phyloP scores from a whole-genome alignment of 192 early-diverging fungal species.

The Entrophospora sp. region DNA sequence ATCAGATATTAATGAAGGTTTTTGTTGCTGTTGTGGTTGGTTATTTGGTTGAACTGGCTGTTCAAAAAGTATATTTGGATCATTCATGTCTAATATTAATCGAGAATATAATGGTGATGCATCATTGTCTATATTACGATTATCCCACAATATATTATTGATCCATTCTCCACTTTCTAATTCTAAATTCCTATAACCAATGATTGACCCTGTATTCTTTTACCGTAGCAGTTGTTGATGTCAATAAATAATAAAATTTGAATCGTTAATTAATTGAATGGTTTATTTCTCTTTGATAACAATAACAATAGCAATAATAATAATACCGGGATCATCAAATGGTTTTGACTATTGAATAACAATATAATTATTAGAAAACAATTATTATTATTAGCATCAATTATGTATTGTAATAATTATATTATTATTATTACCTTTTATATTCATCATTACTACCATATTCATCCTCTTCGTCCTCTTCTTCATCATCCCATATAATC shows the following conservation, averaged over 20 bases:
- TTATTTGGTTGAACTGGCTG: conserved; percentile 39
- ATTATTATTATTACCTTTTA: background rate
- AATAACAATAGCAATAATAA: no score
- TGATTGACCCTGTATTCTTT: background rate
- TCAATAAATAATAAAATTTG: background rate
- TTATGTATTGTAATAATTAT: no score
- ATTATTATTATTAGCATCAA: no score
- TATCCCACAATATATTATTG: conserved; percentile 74
- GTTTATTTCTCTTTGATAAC: no score
- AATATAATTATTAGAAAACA: no score
- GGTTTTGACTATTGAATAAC: no score
- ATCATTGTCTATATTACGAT: no score
- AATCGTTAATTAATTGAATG: no score
- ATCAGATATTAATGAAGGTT: no score
- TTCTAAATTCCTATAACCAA: conserved; percentile 12
- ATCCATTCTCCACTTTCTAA: conserved; percentile 66
- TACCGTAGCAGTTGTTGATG: background rate
- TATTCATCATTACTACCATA: background rate
- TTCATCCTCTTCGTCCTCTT: conserved; percentile 19
- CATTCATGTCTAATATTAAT: conserved; percentile 55
- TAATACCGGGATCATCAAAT: no score
- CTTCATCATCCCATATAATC: conserved; percentile 65
- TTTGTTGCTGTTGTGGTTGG: conserved; percentile 7
- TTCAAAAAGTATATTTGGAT: conserved; percentile 71
- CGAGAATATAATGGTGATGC: conserved; percentile 45